Conservation (phyloP, 352 stramenopile species). For the Phytopythium litorale region DNA sequence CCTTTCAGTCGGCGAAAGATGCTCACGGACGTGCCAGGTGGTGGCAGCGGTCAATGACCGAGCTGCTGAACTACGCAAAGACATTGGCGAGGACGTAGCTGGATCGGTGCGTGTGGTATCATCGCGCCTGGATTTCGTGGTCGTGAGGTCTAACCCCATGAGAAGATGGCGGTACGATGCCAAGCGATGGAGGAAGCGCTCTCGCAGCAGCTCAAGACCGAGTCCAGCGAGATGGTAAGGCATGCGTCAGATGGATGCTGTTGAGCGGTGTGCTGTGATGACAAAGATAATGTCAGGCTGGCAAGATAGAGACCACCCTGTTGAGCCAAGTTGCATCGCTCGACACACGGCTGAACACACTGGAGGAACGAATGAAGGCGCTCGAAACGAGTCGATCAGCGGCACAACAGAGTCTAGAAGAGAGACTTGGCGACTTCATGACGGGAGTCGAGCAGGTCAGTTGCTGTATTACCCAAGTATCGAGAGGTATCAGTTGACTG, state of each 20-base stretch:
- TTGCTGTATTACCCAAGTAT: background rate
- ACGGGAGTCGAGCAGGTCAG: background rate
- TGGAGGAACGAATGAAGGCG: background rate
- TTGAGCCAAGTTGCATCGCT: background rate
- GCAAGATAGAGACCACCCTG: background rate
- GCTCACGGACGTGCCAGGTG: background rate
- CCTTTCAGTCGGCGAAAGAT: too few relatives aligned
- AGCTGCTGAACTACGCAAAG: background rate
- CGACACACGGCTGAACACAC: conserved; percentile 6
- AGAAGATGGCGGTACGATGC: background rate
- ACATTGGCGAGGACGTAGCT: background rate
- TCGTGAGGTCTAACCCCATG: background rate
- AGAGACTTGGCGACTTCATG: conserved; percentile 7
- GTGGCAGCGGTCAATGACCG: background rate
- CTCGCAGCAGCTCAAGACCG: conserved; percentile 10
- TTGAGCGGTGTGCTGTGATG: too few relatives aligned
- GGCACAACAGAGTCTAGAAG: background rate
- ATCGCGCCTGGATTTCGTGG: background rate
- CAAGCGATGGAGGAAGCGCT: conserved; percentile 3
- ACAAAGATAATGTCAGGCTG: background rate
- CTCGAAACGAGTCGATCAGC: conserved; percentile 11
- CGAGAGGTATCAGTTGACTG: background rate
- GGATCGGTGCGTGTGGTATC: background rate
- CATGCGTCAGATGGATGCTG: background rate
- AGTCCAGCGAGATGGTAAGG: background rate